Evolutionary conservation across 768 basidiomycete genomes (phyloP), one percentile per base, ranked within the genome.

Genomic region (Hypholoma sublateritium): DNA sequence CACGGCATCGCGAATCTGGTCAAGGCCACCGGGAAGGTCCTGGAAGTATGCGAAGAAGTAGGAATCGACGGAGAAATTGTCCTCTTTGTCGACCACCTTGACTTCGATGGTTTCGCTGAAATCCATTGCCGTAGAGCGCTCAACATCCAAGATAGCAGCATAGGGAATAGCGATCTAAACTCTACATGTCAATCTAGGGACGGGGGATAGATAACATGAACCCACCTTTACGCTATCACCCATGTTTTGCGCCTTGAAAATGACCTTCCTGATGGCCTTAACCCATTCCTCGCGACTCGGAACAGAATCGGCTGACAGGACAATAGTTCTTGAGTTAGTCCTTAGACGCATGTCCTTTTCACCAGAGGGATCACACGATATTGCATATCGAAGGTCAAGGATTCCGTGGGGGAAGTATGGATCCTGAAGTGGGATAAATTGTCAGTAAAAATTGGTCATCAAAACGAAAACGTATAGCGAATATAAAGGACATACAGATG

Each of bases 361-460:
- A 13, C 84, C 82, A 3, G 79, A 72, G 0, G 91, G 77, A 53
- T 98, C 95, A 68, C 96, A 97, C 21, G 89, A 83, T 44, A 93
- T 89, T 6, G 91, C 90, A 71, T 98, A 98, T 58, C 95, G 91
- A 32, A 99, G 75, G 65, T 97, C 94, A n/a, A 95, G 81, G 55
- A 98, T 94, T 22, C 95, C 97, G 62, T 95, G 91, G 11, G 95
- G 92, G 70, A 99, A 99, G 72, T 99, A 99, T 1, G 95, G 96
- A 65, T 99, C 95, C 94, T 96, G 59, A 22, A 22, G 52, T 35
- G 28, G 49, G 57, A 16, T 56, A 9, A 32, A 9, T 9, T 7
- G 28, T 28, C 25, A 28, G 25, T 28, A 4, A 28, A 4, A 28
- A 7, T 32, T 32, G 28, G 28, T 32, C 28, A 32, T 32, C 28